These are phyloP conservation scores for Aspergillus heteromorphus DNA, from an alignment of 495 filamentous ascomycete species.

Conservation along the genomic window DNA sequence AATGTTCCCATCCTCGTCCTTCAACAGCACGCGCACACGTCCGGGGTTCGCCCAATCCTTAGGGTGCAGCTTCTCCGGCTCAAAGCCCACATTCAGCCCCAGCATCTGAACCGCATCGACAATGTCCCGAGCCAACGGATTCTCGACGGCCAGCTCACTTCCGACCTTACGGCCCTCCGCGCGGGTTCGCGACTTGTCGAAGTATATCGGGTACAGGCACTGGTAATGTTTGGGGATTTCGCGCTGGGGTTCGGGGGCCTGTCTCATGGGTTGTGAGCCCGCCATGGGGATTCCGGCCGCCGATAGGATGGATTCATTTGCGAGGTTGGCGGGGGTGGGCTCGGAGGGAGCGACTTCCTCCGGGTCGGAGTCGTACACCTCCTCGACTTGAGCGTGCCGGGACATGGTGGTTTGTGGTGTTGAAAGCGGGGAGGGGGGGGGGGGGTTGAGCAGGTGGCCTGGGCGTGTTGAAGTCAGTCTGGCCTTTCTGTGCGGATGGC, in stretches of 20 bases:
- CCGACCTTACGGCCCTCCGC: slow-evolving; percentile 75
- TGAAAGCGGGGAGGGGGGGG: too few species aligned
- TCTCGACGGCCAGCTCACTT: slow-evolving; percentile 63
- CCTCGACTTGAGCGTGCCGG: slow-evolving; percentile 76
- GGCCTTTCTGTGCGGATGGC: slow-evolving; percentile 28
- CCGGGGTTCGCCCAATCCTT: slow-evolving; percentile 98
- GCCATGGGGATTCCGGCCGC: slow-evolving; percentile 28
- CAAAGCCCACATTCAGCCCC: slow-evolving; percentile 71
- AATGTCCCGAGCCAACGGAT: slow-evolving; percentile 86
- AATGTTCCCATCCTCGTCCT: slow-evolving; percentile 46
- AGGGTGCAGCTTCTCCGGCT: slow-evolving; percentile 87
- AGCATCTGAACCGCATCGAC: slow-evolving; percentile 73
- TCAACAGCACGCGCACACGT: slow-evolving; percentile 72
- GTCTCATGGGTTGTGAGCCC: slow-evolving; percentile 34
- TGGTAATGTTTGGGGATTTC: slow-evolving; percentile 71
- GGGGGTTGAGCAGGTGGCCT: slow-evolving; percentile 4
- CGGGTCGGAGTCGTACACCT: slow-evolving; percentile 74
- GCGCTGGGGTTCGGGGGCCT: slow-evolving; percentile 29
- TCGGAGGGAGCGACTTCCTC: slow-evolving; percentile 73
- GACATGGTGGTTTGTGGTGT: slow-evolving; percentile 77
- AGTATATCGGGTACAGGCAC: slow-evolving; percentile 93
- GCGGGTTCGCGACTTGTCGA: slow-evolving; percentile 70
- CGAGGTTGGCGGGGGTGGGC: slow-evolving; percentile 42
- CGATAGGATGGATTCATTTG: slow-evolving; percentile 37
- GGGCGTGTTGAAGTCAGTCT: slow-evolving; percentile 6